A percentile compares a stretch with the other conserved stretches of the same genome.
phyloP scores from a whole-genome alignment of 2,329 filamentous ascomycete species.

The Curvularia hawaiiensis region DNA sequence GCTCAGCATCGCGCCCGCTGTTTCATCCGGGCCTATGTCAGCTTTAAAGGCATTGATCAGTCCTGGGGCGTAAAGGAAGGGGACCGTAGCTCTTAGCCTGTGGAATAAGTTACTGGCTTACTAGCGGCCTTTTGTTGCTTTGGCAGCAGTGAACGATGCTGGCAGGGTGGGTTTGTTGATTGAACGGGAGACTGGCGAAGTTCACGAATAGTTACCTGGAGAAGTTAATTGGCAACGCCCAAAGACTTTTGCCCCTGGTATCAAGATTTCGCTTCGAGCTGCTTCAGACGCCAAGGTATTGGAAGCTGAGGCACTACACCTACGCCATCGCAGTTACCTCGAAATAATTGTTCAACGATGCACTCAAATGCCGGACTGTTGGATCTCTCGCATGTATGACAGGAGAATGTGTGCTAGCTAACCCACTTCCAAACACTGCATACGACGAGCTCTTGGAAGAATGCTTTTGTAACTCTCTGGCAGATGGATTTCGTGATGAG shows the following conservation, averaged over 20 bases:
- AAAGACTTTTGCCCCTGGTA: background rate
- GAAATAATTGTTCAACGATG: background rate
- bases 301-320: background rate
- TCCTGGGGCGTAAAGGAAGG: background rate
- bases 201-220: background rate
- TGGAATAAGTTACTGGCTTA: background rate
- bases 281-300: background rate
- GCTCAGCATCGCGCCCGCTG: background rate
- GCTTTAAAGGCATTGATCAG: background rate
- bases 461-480: too few relatives aligned
- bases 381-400: background rate
- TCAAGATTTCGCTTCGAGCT: background rate
- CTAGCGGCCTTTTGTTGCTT: background rate
- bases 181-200: background rate
- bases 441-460: background rate
- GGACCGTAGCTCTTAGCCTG: background rate
- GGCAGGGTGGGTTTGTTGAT: background rate
- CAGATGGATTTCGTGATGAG: background rate
- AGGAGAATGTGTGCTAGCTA: background rate
- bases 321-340: background rate
- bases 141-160: background rate
- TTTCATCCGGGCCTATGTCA: slow-evolving; percentile 1
- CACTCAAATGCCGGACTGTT: background rate
- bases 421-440: background rate
- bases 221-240: background rate